Base-by-base conservation (phyloP, 2,329 filamentous ascomycete species). In the Onygenales sp. region DNA sequence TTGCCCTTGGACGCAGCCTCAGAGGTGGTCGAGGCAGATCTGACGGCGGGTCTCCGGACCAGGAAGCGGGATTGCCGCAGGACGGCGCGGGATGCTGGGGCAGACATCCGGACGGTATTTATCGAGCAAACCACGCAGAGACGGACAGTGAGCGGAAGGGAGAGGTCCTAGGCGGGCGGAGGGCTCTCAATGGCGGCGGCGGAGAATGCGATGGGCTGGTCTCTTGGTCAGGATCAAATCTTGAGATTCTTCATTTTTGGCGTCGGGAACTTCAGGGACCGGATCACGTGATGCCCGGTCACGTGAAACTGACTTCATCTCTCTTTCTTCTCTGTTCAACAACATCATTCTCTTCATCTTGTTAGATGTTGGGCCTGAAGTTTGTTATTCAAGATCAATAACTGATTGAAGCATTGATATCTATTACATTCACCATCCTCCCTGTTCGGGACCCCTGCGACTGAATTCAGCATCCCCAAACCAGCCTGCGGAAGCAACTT, bases 51-150 rank as follows among this genome's bases (percentile, higher is more conserved):
- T 62, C 71, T 68, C 57, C 72, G 72, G 63, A 72, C 65, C 61
- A 75, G 66, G 64, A 72, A 70, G 67, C 71, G 71, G 64, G 72
- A 73, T 66, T 75, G 72, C 65, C 73, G 72, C 60, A 74, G 66
- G 52, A 72, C 64, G 63, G 70, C 67, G 65, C 72, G 72, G 61
- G 71, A 70, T 60, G 67, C 66, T 60, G 71, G 62, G 57, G 65
- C 67, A 60, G 71, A 69, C 72, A 74, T 75, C 60, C 64, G 72
- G 67, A 63, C 59, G 58, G 61, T 33, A 53, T 52, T 54, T 41
- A 50, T 51, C 48, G 43, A 35, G 38, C 32, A 51, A 43, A 50
- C 31, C 31, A 44, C 55, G 60, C 61, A 59, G 57, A 59, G 57
- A 56, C 53, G 55, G 59, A 59, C 57, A 60, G 58, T 54, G 59